Conservation (phyloP, 306 rosid species). For the Medicago arabica region DNA sequence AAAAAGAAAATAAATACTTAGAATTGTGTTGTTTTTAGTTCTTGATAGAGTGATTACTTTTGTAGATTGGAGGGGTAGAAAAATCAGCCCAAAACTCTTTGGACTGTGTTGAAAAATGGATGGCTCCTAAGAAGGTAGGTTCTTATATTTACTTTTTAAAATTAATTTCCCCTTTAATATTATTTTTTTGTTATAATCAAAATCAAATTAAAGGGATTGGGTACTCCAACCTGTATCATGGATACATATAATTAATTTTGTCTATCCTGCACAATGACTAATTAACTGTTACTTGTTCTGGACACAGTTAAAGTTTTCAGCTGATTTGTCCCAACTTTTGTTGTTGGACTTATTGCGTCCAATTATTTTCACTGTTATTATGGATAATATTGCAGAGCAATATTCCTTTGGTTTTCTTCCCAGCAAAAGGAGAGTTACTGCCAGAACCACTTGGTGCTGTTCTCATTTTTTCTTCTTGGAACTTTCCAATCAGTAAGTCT, state of each 20-base stretch:
- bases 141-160: not conserved
- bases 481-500: slow-evolving; percentile 87
- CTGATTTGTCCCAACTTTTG: not conserved
- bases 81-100: slow-evolving; percentile 57
- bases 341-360: not conserved
- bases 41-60: not conserved
- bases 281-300: not conserved
- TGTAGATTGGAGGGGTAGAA: slow-evolving; percentile 74
- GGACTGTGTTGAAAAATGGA: slow-evolving; percentile 71
- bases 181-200: not conserved
- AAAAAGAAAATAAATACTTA: not conserved
- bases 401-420: slow-evolving; percentile 71
- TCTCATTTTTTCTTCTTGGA: slow-evolving; percentile 87
- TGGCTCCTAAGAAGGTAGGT: slow-evolving; percentile 65
- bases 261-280: slow-evolving; percentile 11
- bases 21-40: slow-evolving; percentile 3
- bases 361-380: not conserved
- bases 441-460: slow-evolving; percentile 89
- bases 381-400: slow-evolving; percentile 45
- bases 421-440: slow-evolving; percentile 69
- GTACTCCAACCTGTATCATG: not conserved
- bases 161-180: not conserved
- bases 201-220: not conserved
- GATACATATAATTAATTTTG: not conserved
- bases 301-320: not conserved